Evolutionary conservation across 805 yeast genomes (phyloP), one percentile per base, ranked within the genome.

Genomic region (Candida endomychidarum): DNA sequence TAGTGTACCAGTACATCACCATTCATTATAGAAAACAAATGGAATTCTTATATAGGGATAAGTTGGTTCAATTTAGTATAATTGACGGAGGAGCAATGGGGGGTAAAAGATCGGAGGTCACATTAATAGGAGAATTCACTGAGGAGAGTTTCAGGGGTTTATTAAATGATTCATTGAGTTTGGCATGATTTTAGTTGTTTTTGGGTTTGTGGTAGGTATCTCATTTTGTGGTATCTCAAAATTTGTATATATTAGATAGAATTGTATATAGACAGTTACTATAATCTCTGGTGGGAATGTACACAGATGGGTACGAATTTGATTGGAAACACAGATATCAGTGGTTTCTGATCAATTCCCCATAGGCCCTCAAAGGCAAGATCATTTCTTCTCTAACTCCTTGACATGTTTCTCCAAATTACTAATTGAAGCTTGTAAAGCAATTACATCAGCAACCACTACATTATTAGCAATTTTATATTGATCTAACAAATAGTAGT

Each of bases 401-500:
- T 75, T 76, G 47, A 86, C 84, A 53, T 83, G 86, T 48, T 75
- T 74, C 56, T 83, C 91, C 54, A 86, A 75, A 45, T 71, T 73
- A 50, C 77, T 69, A 45, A 86, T 80, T 19, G 88, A 78, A 52
- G 75, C 77, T 49, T 83, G 85, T 55, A 88, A 75, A 17, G 80
- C 63, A 39, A 85, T 67, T 15, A 87, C 85, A 55, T 87, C 96
- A 37, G 86, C 77, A 42, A 86, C 74, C 42, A 87, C 77, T 14
- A 83, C 83, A 51, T 75, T 76, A 58, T 82, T 85, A 50, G 91
- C 77, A 45, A 74, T 69, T 58, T 82, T 80, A 72, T 85, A 86
- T 60, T 84, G 85, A 54, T 86, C 93, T 43, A 86, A 62, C 49
- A 86, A 70, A 62, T 86, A 87, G 60, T 78, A 83, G 69, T 87